These are phyloP conservation scores for Tricholoma matsutake DNA, from an alignment of 768 basidiomycete genomes.

Conservation along the genomic window DNA sequence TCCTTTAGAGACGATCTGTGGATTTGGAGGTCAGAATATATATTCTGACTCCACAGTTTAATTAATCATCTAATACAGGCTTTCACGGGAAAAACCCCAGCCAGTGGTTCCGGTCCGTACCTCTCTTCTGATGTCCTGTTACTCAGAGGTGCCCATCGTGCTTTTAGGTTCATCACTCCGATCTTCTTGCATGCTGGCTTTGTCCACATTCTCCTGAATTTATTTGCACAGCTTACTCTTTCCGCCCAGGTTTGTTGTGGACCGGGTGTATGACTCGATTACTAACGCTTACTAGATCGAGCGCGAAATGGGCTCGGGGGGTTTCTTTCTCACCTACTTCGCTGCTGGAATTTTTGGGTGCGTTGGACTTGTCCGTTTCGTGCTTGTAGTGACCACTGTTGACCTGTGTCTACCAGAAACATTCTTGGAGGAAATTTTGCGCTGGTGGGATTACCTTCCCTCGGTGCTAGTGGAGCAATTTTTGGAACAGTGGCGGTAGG, in stretches of 20 bases:
- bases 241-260: slow-evolving; percentile 60
- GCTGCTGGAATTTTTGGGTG: slow-evolving; percentile 93
- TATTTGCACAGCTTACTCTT: slow-evolving; percentile 81
- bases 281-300: slow-evolving; percentile 57
- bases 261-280: neutral
- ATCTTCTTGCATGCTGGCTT: slow-evolving; percentile 96
- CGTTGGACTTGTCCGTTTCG: slow-evolving; percentile 6
- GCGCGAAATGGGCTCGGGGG: slow-evolving; percentile 84
- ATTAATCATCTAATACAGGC: slow-evolving; percentile 22
- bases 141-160: neutral
- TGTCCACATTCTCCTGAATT: slow-evolving; percentile 87
- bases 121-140: neutral
- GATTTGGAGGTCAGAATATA: slow-evolving; percentile 54
- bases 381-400: neutral
- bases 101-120: slow-evolving; percentile 45
- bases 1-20: slow-evolving; percentile 79
- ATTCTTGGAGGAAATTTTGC: slow-evolving; percentile 93
- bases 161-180: slow-evolving; percentile 71
- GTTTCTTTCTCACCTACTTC: slow-evolving; percentile 84
- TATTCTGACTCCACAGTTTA: neutral
- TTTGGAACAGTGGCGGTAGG: slow-evolving; percentile 81
- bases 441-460: slow-evolving; percentile 80
- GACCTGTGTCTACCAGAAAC: slow-evolving; percentile 45
- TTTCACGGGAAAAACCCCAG: slow-evolving; percentile 41
- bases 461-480: slow-evolving; percentile 92